These are phyloP conservation scores for Leptographium wingfieldii DNA, from an alignment of 2,329 filamentous ascomycete genomes.

Conservation along the genomic window DNA sequence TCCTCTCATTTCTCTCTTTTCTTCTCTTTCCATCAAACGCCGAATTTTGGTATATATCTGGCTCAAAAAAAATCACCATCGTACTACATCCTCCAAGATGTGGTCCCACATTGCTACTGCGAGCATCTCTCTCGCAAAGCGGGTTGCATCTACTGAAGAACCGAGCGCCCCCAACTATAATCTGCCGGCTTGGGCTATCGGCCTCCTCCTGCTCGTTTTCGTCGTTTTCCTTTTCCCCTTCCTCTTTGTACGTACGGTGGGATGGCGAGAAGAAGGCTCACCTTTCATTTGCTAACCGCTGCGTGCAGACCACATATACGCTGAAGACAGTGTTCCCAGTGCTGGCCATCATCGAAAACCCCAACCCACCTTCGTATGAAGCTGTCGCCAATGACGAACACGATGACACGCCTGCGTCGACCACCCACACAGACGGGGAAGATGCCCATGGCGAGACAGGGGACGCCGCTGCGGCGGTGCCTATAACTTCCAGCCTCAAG, in stretches of 20 bases:
- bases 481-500: constrained; percentile 38
- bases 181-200: constrained; percentile 20
- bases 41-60: background rate
- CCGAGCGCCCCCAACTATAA: constrained; percentile 7
- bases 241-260: constrained; percentile 24
- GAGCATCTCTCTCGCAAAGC: constrained; percentile 8
- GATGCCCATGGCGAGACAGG: constrained; percentile 19
- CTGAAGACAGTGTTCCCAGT: constrained; percentile 37
- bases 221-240: constrained; percentile 23
- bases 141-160: constrained; percentile 6
- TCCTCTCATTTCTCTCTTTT: background rate
- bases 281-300: background rate
- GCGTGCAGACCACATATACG: constrained; percentile 34
- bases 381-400: constrained; percentile 27
- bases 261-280: background rate
- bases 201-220: constrained; percentile 21
- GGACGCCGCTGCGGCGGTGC: constrained; percentile 23
- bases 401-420: background rate
- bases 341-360: constrained; percentile 46
- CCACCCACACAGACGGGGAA: background rate
- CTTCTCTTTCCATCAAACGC: background rate
- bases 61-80: background rate
- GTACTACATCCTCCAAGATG: constrained; percentile 1
- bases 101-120: constrained; percentile 1
- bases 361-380: constrained; percentile 41